These are phyloP conservation scores for Brettanomyces naardenensis DNA, from an alignment of 805 yeast species.

Conservation along the genomic window DNA sequence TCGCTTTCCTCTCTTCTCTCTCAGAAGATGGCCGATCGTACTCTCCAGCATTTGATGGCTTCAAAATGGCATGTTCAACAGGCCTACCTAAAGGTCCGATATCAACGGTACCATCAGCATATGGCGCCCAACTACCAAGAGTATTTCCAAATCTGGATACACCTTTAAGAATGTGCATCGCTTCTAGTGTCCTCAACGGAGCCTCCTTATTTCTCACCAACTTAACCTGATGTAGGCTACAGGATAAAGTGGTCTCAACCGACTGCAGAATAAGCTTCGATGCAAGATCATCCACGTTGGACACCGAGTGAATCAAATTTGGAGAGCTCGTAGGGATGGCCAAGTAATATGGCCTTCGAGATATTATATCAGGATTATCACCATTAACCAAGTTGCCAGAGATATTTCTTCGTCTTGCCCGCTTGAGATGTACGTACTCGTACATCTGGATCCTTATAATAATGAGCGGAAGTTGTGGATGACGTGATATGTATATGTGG, in stretches of 20 bases:
- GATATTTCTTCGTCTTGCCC: constrained; percentile 7
- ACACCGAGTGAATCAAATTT: constrained; percentile 47
- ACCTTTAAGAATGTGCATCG: constrained; percentile 53
- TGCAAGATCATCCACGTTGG: constrained; percentile 33
- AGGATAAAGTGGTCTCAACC: constrained; percentile 44
- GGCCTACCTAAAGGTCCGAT: constrained; percentile 49
- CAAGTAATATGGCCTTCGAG: constrained; percentile 56
- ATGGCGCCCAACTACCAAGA: constrained; percentile 65
- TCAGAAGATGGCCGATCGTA: constrained; percentile 4
- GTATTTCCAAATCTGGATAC: constrained; percentile 54
- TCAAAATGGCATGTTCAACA: constrained; percentile 32
- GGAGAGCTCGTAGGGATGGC: constrained; percentile 65
- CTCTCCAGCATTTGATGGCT: constrained; percentile 18
- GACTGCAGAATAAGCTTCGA: constrained; percentile 52
- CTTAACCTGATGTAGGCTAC: constrained; percentile 34
- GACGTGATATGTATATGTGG: constrained; percentile 61
- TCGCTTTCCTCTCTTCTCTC: constrained; percentile 22
- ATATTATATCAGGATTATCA: constrained; percentile 33
- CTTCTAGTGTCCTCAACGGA: constrained; percentile 40
- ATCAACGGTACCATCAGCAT: constrained; percentile 63
- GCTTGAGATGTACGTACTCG: constrained; percentile 31
- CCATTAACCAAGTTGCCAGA: constrained; percentile 4
- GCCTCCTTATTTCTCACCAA: constrained; percentile 28
- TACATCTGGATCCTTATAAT: constrained; percentile 63
- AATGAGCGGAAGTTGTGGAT: constrained; percentile 53